A percentile compares a stretch with the other conserved stretches of the same genome.
Evolutionary conservation across 345 rosid genomes (phyloP).

Genomic region (Angophora floribunda): DNA sequence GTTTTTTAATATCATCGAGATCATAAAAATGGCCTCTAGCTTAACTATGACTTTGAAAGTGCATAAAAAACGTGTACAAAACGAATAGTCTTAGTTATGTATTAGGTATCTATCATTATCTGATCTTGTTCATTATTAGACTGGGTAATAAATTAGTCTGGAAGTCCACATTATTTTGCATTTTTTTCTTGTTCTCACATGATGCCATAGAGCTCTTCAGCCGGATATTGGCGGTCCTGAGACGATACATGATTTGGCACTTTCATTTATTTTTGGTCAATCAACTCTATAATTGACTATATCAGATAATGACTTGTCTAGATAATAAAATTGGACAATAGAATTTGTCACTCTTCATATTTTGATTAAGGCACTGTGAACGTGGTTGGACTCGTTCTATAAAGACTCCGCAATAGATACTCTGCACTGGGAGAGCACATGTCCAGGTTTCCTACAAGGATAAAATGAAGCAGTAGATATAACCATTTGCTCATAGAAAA

Average conservation of each 20-base stretch:
- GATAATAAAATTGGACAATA: background rate
- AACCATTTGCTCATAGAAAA: background rate
- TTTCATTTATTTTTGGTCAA: too few species aligned
- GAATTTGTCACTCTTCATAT: background rate
- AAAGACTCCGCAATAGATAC: background rate
- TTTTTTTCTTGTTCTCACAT: too few species aligned
- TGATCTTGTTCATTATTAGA: too few species aligned
- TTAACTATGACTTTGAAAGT: too few species aligned
- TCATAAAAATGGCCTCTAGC: too few species aligned
- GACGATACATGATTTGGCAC: too few species aligned
- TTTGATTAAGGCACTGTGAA: background rate
- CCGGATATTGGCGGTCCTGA: too few species aligned
- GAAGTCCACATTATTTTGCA: background rate
- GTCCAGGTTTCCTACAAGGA: background rate
- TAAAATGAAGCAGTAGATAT: background rate
- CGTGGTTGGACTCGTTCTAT: background rate
- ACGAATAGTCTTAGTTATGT: background rate
- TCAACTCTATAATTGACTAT: too few species aligned
- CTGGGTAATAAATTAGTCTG: background rate
- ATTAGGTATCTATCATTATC: background rate
- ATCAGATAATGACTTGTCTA: background rate
- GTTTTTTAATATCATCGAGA: too few species aligned
- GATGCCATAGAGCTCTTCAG: background rate
- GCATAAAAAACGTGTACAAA: background rate
- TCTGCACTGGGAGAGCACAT: background rate